Base-by-base conservation (phyloP, 2,329 filamentous ascomycete genomes). In the Aspergillus neoniger region DNA sequence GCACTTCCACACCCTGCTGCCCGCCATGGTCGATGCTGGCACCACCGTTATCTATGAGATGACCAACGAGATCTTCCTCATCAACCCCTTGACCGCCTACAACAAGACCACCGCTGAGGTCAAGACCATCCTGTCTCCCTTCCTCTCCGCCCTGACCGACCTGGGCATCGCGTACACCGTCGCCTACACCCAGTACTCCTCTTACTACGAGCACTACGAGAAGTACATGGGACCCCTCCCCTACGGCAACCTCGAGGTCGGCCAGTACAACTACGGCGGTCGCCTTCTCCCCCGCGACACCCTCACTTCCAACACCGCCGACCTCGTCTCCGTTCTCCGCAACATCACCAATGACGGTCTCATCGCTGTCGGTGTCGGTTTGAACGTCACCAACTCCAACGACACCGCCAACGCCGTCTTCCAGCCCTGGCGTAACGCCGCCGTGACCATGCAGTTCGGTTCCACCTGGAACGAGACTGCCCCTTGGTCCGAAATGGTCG, bases 21-120 rank as follows among this genome's bases (percentile, higher is more conserved):
- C 85, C 0, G 74, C 69, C 10, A 81, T 85, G 68, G 75, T 83
- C 23, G 82, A 84, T 61, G 72, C 77, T 3, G 84, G 84, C 8
- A 76, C 77, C 23, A 82, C 80, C 68, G 73, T 80, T 36, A 76
- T 81, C 23, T 86, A 83, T 70, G 77, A 79, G 65, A 79, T 84
- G 67, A 74, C 85, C 5, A 80, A 77, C 58, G 80, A 79, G 1
- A 82, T 85, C 67, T 78, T 80, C 32, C 69, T 72, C 36, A 71
- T 86, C 41, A 74, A 73, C 7, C 79, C 80, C 17, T 58, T 84
- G 19, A 85, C 80, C 0, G 81, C 76, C 2, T 84, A 80, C 64
- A 78, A 79, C 69, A 78, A 81, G 65, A 80, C 76, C 5, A 67
- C 74, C 1, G 71, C 68, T 17, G 68, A 85, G 43, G 77, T 84